Evolutionary conservation across 129 eudicot species (phyloP).

Genomic region (Deinandra increscens): DNA sequence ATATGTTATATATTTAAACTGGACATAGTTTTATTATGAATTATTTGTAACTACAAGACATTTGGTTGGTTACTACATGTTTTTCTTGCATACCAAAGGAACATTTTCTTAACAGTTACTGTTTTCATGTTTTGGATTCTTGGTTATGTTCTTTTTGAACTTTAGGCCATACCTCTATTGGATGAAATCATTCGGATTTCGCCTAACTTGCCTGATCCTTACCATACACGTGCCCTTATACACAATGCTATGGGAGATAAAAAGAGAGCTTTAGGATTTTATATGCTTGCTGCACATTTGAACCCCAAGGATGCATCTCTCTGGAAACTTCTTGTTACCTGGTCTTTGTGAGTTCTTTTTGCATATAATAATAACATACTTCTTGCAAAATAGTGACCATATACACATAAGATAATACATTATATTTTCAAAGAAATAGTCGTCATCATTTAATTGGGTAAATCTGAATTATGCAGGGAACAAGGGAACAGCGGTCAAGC

Average conservation of each 20-base stretch:
- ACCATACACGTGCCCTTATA: slow-evolving; percentile 78
- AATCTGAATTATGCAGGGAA: slow-evolving; percentile 56
- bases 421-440: background rate
- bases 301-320: slow-evolving; percentile 80
- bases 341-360: slow-evolving; percentile 66
- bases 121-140: too few species aligned
- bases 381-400: slow-evolving; percentile 3
- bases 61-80: background rate
- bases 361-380: slow-evolving; percentile 3
- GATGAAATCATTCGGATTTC: slow-evolving; percentile 60
- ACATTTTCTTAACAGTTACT: too few species aligned
- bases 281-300: slow-evolving; percentile 81
- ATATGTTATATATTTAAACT: background rate
- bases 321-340: slow-evolving; percentile 69
- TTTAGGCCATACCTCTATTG: slow-evolving; percentile 67
- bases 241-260: slow-evolving; percentile 58
- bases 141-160: slow-evolving; percentile 12
- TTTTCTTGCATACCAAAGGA: too few species aligned
- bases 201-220: slow-evolving; percentile 81
- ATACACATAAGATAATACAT: background rate
- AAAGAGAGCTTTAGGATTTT: slow-evolving; percentile 59
- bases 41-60: background rate
- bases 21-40: background rate
- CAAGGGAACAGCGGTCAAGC: slow-evolving; percentile 69
- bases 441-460: slow-evolving; percentile 14